Base-by-base conservation (phyloP, 306 rosid genomes). In the Sphenostylis stenocarpa region DNA sequence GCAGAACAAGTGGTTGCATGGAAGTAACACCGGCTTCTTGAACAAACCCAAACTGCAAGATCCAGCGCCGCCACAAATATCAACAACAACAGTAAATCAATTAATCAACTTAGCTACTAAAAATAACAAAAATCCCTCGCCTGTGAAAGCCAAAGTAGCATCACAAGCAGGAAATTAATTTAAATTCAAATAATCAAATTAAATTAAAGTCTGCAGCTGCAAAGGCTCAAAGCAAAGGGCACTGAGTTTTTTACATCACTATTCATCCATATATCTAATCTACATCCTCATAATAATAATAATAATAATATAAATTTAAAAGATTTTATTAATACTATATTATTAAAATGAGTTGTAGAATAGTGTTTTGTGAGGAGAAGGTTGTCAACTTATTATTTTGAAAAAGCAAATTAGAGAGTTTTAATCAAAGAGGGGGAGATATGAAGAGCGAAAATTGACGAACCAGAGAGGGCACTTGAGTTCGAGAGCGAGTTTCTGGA, bases 381-480 rank as follows among this genome's bases (percentile, higher is more conserved):
- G n/a, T n/a, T n/a, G n/a, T n/a, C n/a, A n/a, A n/a, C n/a, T n/a
- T n/a, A n/a, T n/a, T n/a, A n/a, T n/a, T n/a, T n/a, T n/a, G n/a
- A n/a, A n/a, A n/a, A n/a, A n/a, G n/a, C n/a, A n/a, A n/a, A n/a
- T n/a, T 6, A 15, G 23, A 4, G 51, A 39, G 24, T 11, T 23
- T 4, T 4, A 17, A 10, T n/a, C 16, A 58, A 33, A 19, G 3
- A 13, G 11, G 17, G 12, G 1, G 10, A 31, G 3, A 3, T 5
- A 7, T 60, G 67, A 23, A 14, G 74, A 45, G 16, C 2, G 23
- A 12, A 0, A 3, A 7, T 9, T 23, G 0, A 62, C 82, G 1
- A 49, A 95, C 99, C 99, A 96, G 83, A 91, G 88, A 64, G 98
- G 92, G 81, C 99, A 96, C 55, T 91, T 92, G 87, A 96, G 91